A percentile compares a stretch with the other conserved stretches of the same genome.
phyloP scores from a whole-genome alignment of 176 grass and related monocot species.

The Bonia amplexicaulis region DNA sequence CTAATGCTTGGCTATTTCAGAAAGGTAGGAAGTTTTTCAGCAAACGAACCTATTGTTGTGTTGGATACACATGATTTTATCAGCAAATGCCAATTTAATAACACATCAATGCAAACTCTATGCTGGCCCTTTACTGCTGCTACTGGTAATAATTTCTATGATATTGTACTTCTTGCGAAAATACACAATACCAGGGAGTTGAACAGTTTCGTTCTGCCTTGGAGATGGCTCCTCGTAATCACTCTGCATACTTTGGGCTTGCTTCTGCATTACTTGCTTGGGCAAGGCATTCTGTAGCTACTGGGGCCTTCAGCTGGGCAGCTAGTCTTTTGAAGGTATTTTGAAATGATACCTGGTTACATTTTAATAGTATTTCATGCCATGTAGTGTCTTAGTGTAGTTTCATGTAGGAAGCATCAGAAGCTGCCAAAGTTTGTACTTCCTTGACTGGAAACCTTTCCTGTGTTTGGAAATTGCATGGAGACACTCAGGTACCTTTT shows the following conservation, averaged over 20 bases:
- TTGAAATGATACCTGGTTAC: constrained; percentile 29
- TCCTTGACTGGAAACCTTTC: constrained; percentile 67
- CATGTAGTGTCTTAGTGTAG: not conserved
- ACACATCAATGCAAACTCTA: not conserved
- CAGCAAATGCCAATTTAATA: not conserved
- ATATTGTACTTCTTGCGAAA: constrained; percentile 18
- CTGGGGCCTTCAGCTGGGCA: constrained; percentile 76
- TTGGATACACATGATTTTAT: constrained; percentile 20
- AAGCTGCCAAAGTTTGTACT: constrained; percentile 61
- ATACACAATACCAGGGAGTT: constrained; percentile 55
- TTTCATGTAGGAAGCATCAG: constrained; percentile 70
- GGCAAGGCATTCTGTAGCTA: constrained; percentile 68
- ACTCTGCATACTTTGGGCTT: constrained; percentile 82
- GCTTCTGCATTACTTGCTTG: constrained; percentile 81
- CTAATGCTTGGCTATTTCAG: constrained; percentile 92
- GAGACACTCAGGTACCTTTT: constrained; percentile 59
- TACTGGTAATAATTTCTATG: constrained; percentile 15
- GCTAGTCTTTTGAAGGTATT: constrained; percentile 84
- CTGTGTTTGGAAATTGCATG: constrained; percentile 91
- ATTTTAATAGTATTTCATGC: not conserved
- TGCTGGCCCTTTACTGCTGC: not conserved
- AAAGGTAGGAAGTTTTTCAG: constrained; percentile 57
- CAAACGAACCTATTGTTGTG: not conserved
- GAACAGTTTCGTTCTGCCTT: constrained; percentile 76
- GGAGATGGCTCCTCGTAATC: constrained; percentile 71